phyloP scores from a whole-genome alignment of 2,329 filamentous ascomycete species.

The Fusarium piperis region DNA sequence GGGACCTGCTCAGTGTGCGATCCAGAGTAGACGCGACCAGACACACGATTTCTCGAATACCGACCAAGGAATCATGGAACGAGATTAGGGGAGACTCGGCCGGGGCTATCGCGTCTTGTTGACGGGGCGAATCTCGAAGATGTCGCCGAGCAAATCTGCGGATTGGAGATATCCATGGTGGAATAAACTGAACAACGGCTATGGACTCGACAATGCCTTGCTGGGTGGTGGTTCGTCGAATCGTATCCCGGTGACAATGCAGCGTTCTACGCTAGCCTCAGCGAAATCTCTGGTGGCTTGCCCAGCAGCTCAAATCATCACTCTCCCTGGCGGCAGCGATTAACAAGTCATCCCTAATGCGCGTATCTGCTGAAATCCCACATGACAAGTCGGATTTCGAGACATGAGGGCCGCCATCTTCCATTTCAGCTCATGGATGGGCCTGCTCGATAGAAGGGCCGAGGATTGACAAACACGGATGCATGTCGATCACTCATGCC shows the following conservation, averaged over 20 bases:
- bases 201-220: neutral
- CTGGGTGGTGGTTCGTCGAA: neutral
- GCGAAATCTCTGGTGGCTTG: constrained; percentile 7
- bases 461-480: neutral
- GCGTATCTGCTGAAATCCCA: neutral
- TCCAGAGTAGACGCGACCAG: neutral
- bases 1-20: neutral
- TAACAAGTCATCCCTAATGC: neutral
- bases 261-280: constrained; percentile 5
- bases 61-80: neutral
- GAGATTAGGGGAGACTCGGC: neutral
- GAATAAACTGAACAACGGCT: neutral
- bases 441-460: neutral
- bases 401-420: neutral
- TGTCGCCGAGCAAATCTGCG: neutral
- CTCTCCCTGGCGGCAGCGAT: neutral
- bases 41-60: neutral
- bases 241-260: neutral
- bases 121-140: neutral
- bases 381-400: constrained; percentile 1
- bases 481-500: neutral
- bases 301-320: neutral
- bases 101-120: neutral
- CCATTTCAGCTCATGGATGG: neutral
- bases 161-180: neutral